A percentile compares a stretch with the other conserved stretches of the same genome.
phyloP scores from a whole-genome alignment of 2,329 filamentous ascomycete species.

The Fusarium kyushuense region DNA sequence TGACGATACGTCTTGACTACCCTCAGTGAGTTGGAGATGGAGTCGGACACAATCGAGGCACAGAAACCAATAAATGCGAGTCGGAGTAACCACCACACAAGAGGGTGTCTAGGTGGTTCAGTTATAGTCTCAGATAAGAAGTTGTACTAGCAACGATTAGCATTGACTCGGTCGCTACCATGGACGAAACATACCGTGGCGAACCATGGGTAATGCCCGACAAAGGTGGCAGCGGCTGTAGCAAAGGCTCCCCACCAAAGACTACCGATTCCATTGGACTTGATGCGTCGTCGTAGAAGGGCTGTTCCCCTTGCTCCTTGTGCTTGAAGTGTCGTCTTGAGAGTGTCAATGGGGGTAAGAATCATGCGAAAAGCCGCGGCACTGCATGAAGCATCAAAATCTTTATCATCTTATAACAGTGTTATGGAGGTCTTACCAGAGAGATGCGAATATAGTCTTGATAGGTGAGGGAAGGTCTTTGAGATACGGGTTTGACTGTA shows the following conservation, averaged over 20 bases:
- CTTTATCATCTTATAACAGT: background rate
- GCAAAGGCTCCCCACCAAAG: slow-evolving; percentile 64
- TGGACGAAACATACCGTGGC: slow-evolving; percentile 53
- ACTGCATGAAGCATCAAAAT: slow-evolving; percentile 37
- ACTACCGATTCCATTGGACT: slow-evolving; percentile 58
- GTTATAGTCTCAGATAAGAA: slow-evolving; percentile 54
- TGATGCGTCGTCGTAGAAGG: slow-evolving; percentile 59
- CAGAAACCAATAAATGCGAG: slow-evolving; percentile 55
- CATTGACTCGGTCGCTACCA: fast-evolving
- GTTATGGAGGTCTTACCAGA: slow-evolving; percentile 49
- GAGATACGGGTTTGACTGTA: slow-evolving; percentile 61
- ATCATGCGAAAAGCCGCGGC: slow-evolving; percentile 62
- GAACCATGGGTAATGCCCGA: slow-evolving; percentile 64
- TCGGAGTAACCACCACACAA: slow-evolving; percentile 58
- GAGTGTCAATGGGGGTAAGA: slow-evolving; percentile 61
- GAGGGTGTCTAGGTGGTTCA: slow-evolving; percentile 56
- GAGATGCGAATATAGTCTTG: slow-evolving; percentile 61
- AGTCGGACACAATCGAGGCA: slow-evolving; percentile 60
- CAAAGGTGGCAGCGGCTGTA: slow-evolving; percentile 62
- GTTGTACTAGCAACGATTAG: slow-evolving; percentile 55
- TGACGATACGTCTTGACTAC: slow-evolving; percentile 64
- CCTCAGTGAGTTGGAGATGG: slow-evolving; percentile 60
- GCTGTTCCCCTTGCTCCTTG: slow-evolving; percentile 59
- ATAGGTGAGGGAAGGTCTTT: slow-evolving; percentile 57
- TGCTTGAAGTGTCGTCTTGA: slow-evolving; percentile 64